Percentiles rank a stretch among this genome's conserved stretches.
Conservation (phyloP, 768 basidiomycete genomes). For the Cubamyces lactineus region DNA sequence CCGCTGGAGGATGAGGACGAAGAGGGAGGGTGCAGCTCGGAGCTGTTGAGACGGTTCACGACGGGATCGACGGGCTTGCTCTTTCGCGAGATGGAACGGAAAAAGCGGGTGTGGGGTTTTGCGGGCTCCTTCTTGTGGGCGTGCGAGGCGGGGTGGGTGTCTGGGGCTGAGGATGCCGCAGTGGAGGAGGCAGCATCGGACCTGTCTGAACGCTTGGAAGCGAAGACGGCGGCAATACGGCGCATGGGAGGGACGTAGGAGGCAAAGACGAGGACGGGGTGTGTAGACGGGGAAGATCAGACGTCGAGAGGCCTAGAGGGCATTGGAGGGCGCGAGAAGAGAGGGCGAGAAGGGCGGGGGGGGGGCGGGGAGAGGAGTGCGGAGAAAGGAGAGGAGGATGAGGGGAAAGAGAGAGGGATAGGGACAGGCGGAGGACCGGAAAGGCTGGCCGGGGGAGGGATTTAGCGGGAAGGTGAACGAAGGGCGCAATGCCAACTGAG, state of each 20-base stretch:
- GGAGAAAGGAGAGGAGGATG: constrained; percentile 2
- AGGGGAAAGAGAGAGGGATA: constrained; percentile 19
- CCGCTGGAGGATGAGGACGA: constrained; percentile 66
- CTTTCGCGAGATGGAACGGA: constrained; percentile 33
- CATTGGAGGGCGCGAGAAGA: constrained; percentile 20
- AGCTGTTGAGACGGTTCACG: constrained; percentile 38
- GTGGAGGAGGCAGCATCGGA: constrained; percentile 34
- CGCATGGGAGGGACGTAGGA: constrained; percentile 20
- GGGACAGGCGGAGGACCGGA: constrained; percentile 7
- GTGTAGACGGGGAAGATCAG: constrained; percentile 17
- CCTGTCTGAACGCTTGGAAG: constrained; percentile 45
- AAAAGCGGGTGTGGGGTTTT: constrained; percentile 29
- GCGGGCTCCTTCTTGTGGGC: constrained; percentile 10
- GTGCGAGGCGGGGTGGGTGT: constrained; percentile 11
- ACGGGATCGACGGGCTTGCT: constrained; percentile 35
- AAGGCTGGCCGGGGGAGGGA: constrained; percentile 13
- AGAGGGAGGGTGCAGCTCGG: constrained; percentile 22
- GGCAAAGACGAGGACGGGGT: background rate
- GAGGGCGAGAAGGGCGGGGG: background rate
- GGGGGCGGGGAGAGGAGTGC: constrained; percentile 17
- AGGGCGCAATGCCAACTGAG: background rate
- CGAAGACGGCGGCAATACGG: constrained; percentile 57
- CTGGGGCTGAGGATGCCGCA: constrained; percentile 23
- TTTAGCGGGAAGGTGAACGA: constrained; percentile 18
- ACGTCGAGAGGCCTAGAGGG: constrained; percentile 7